phyloP scores from a whole-genome alignment of 192 early-diverging fungal species.

The Dissophora ornata region DNA sequence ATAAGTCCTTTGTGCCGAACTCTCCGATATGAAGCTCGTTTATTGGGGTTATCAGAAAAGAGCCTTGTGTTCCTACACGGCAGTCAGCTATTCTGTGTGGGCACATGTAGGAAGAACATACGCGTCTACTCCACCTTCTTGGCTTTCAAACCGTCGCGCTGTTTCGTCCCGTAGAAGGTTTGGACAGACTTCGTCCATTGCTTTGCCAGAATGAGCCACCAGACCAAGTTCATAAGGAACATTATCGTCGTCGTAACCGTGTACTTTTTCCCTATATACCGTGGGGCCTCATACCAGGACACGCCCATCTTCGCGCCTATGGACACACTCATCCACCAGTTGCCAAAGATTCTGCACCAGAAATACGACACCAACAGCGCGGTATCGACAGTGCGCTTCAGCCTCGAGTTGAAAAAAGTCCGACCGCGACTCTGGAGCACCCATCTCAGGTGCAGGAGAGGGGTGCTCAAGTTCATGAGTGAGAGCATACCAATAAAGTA shows the following conservation, averaged over 20 bases:
- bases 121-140: background rate
- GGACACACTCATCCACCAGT: too few species aligned
- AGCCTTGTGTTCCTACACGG: too few species aligned
- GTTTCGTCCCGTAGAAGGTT: conserved; percentile 9
- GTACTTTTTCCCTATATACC: conserved; percentile 23
- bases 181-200: conserved; percentile 19
- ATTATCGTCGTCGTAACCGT: conserved; percentile 33
- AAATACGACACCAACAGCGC: conserved; percentile 33
- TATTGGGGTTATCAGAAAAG: too few species aligned
- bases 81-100: too few species aligned
- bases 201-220: conserved; percentile 27
- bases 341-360: conserved; percentile 38
- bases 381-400: conserved; percentile 30
- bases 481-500: conserved; percentile 40
- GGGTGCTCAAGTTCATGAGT: conserved; percentile 34
- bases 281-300: conserved; percentile 28
- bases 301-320: too few species aligned
- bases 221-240: conserved; percentile 41
- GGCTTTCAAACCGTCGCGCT: too few species aligned
- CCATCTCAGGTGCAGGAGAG: conserved; percentile 32
- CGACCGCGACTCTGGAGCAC: conserved; percentile 22
- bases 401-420: conserved; percentile 17
- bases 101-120: too few species aligned
- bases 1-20: too few species aligned
- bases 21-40: too few species aligned